Percentiles rank a stretch among this genome's conserved stretches.
Conservation (phyloP, 805 yeast genomes). For the Myxozyma nipponensis region DNA sequence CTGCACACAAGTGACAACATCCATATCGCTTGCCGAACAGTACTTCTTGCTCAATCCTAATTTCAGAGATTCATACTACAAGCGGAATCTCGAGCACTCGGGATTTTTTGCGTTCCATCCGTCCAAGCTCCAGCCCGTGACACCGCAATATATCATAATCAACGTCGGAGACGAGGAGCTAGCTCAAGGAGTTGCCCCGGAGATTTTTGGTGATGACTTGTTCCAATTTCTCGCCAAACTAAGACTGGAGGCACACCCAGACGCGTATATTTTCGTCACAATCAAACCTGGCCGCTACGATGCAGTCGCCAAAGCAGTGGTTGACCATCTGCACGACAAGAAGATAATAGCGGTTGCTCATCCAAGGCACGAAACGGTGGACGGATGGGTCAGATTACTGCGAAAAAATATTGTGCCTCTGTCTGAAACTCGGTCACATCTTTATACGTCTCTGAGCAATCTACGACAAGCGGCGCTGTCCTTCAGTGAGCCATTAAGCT, state of each 20-base stretch:
- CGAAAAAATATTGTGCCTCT: constrained; percentile 4
- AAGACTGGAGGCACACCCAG: constrained; percentile 13
- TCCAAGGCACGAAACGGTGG: neutral
- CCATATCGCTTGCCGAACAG: constrained; percentile 11
- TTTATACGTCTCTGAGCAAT: neutral
- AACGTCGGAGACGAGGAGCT: constrained; percentile 21
- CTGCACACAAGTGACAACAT: neutral
- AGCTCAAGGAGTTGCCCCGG: constrained; percentile 1
- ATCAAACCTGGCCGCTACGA: constrained; percentile 14
- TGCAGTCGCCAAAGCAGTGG: constrained; percentile 12
- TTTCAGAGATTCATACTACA: constrained; percentile 15
- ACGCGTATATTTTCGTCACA: constrained; percentile 14
- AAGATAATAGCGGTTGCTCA: neutral
- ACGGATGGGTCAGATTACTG: constrained; percentile 1
- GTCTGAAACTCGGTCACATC: constrained; percentile 1
- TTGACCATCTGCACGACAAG: constrained; percentile 9
- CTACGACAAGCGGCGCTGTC: neutral
- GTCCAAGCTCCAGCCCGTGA: constrained; percentile 8
- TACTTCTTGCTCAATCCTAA: constrained; percentile 18
- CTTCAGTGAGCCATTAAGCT: neutral
- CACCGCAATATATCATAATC: constrained; percentile 19
- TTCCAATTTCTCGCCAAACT: constrained; percentile 10
- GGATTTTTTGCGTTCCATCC: constrained; percentile 17
- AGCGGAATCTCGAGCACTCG: constrained; percentile 13
- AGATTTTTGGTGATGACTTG: constrained; percentile 12